Base-by-base conservation (phyloP, 2,329 filamentous ascomycete species). In the Rhinocladiella similis region DNA sequence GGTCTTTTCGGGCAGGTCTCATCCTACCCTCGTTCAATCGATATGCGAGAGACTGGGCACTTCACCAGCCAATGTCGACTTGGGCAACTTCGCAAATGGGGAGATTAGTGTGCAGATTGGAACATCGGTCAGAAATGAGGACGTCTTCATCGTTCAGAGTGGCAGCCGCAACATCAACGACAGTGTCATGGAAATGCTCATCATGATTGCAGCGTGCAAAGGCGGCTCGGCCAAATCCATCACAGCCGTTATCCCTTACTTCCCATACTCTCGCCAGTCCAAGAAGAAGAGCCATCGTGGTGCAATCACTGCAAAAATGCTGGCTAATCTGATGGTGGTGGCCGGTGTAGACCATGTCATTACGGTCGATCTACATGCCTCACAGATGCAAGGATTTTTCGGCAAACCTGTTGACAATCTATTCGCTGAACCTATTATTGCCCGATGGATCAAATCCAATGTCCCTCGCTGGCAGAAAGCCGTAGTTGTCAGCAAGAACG, bases 371-470 rank as follows among this genome's bases (percentile, higher is more conserved):
- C 83, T 99, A 27, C 94, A 99, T 52, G 90, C 90, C 51, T 91
- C 89, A n/a, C 94, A 97, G 77, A 97, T 97, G 91, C 94, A 99
- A 76, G 94, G 94, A 56, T 99, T 99, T 78, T 99, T 99, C 82
- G 90, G 90, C 69, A 96, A 93, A 66, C 94, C 94, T 0, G 93
- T 99, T 58, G 94, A 99, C 75, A 97, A 99, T 70, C 86, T 99
- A 51, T 91, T 96, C 67, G 94, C 94, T 50, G 94, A 99, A 73
- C 93, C 94, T 14, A 83, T 97, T 62, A 91, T 99, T 68, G 91
- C 93, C 52, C 89, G 91, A 66, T 99, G 94, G 94, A 96, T 99
- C 67, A 87, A 88, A 59, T 85, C 88, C 72, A 94, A 97, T 69
- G 88, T 99, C 38, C 80, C 84, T 13, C 19, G 53, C 63, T 99